Evolutionary conservation across 345 rosid genomes (phyloP), one percentile per base, ranked within the genome.

Genomic region (Reutealis trisperma): DNA sequence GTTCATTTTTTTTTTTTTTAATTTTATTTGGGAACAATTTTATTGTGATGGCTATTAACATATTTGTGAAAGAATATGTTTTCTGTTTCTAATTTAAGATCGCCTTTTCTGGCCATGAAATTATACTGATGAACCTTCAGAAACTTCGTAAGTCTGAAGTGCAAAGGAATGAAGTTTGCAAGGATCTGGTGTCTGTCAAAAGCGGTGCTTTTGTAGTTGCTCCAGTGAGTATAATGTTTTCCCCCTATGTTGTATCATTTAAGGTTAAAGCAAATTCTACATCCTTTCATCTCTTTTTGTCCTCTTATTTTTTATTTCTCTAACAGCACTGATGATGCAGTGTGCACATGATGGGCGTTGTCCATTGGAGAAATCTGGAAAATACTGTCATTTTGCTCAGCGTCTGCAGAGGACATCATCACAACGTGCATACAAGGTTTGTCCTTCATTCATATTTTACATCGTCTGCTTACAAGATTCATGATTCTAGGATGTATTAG

Each of bases 311-410:
- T 66, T 51, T 62, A n/a, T 60, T 25, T 41, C 30, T 55, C 65
- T 65, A 67, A 68, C 37, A 34, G 34, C 22, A 45, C 65, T 89
- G 64, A 54, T 81, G 64, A 67, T 83, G 81, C 87, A 94, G 97
- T 94, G 99, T 83, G 89, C 99, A 77, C 98, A 96, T 84, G 98
- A 94, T 77, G 98, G 98, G 71, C 85, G 60, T 21, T 96, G 98
- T 79, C 93, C 97, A 18, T 78, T 96, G 87, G 93, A 85, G 81
- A 92, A 91, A 70, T 84, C 94, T 51, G 93, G 81, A 76, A 96
- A 96, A 78, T 96, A 92, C 82, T 92, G 97, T 76, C 98, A 94
- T 87, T 94, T 94, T 82, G 94, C 85, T 78, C 98, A 96, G 84
- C 94, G 96, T 34, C 79, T 94, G 89, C 94, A 94, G 85, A 88